Evolutionary conservation across 176 grass and related monocot genomes (phyloP), one percentile per base, ranked within the genome.

Genomic region (Juncus inflexus): DNA sequence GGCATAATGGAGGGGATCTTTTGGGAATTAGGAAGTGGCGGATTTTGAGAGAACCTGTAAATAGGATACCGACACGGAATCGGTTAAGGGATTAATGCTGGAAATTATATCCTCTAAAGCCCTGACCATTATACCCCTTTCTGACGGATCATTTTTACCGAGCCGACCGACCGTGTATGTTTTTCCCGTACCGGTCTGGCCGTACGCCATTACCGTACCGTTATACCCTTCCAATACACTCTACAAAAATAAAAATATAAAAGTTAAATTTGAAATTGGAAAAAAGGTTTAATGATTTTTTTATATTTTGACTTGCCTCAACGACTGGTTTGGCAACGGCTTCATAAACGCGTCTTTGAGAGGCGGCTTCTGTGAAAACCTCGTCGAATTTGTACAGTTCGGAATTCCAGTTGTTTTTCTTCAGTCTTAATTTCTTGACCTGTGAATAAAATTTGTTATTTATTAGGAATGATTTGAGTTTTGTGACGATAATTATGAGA

Each of bases 191-290:
- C 92, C 92, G 87, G 92, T 97, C 83, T 97, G 92, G 60, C 92
- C 92, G 78, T 97, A 97, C 79, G 87, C 87, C 92, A 97, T 97
- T 75, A 97, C 82, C 57, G 92, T 97, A 74, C 92, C 92, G 71
- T 97, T 97, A 72, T 97, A 97, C 57, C 92, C 92, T 76, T 91
- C 87, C 78, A 97, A 81, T 35, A 97, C 84, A 86, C 87, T 91
- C 92, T 97, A 78, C 81, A 87, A 90, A 78, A 66, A 15, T 80
- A 79, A 71, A 56, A 68, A 45, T 6, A 43, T n/a, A n/a, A n/a
- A n/a, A n/a, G n/a, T n/a, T n/a, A 75, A 8, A 0, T 19, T 50
- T 2, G 10, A n/a, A 67, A 58, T 12, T 57, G 38, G 13, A 10
- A 47, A 47, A 45, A 45, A 45, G 42, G 42, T 15, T 60, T 60